Evolutionary conservation across 345 rosid species (phyloP).

Genomic region (Eucalyptus tenuipes): DNA sequence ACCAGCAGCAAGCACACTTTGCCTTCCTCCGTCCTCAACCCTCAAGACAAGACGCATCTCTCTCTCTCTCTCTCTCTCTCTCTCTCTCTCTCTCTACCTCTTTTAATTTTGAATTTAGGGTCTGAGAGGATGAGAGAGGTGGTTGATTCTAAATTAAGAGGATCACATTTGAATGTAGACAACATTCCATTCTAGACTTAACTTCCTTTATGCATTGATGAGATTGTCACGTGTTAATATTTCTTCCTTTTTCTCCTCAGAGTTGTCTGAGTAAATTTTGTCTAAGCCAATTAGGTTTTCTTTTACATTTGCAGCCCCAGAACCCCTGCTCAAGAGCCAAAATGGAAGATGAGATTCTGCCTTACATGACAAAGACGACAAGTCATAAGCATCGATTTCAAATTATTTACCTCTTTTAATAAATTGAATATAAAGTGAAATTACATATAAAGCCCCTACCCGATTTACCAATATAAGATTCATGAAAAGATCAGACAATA

Average conservation of each 20-base stretch:
- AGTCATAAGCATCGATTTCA: background rate
- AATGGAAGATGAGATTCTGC: background rate
- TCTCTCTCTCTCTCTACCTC: too few relatives aligned
- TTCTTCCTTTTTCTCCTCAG: too few relatives aligned
- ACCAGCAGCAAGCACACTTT: background rate
- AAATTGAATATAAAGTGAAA: background rate
- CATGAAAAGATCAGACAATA: background rate
- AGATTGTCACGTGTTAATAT: too few relatives aligned
- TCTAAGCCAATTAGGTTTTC: background rate
- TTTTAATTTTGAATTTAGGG: too few relatives aligned
- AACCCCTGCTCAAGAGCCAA: background rate
- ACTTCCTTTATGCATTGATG: too few relatives aligned
- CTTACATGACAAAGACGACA: background rate
- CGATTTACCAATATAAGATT: background rate
- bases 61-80: background rate
- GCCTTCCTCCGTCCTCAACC: background rate
- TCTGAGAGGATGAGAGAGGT: too few relatives aligned
- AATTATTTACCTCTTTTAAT: background rate
- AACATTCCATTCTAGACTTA: too few relatives aligned
- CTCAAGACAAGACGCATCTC: background rate
- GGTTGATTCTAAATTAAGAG: too few relatives aligned
- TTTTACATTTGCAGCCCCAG: background rate
- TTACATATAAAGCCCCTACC: background rate
- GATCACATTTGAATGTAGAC: too few relatives aligned
- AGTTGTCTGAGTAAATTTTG: background rate